Evolutionary conservation across 2,329 filamentous ascomycete species (phyloP).

Genomic region (Aspergillus fumigatus): DNA sequence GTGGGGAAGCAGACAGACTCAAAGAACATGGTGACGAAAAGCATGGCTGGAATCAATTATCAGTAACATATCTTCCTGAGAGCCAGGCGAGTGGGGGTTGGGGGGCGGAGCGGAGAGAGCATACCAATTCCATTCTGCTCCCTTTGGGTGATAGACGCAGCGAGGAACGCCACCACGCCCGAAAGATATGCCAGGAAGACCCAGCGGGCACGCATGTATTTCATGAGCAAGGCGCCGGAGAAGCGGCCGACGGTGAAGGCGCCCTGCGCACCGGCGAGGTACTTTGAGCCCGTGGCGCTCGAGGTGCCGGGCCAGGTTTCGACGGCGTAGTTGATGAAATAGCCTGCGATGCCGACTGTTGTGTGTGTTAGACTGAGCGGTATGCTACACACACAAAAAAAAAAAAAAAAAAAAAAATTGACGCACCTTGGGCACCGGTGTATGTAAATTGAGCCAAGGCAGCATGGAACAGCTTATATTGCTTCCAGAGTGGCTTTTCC

Average conservation of each 20-base stretch:
- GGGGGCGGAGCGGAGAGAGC: not conserved
- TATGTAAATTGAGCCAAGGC: constrained; percentile 76
- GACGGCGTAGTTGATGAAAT: constrained; percentile 70
- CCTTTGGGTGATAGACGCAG: constrained; percentile 45
- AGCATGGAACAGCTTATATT: constrained; percentile 72
- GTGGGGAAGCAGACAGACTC: constrained; percentile 80
- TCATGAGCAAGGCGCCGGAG: constrained; percentile 62
- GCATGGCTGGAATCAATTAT: constrained; percentile 39
- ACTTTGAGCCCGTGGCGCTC: constrained; percentile 58
- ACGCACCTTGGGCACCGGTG: constrained; percentile 64
- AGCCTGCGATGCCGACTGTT: constrained; percentile 47
- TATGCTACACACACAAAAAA: not conserved
- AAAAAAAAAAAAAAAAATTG: not conserved
- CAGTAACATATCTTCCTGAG: not conserved
- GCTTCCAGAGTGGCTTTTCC: constrained; percentile 59
- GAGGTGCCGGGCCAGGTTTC: constrained; percentile 54
- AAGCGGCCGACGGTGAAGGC: constrained; percentile 71
- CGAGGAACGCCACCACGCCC: constrained; percentile 57
- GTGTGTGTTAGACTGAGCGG: constrained; percentile 1
- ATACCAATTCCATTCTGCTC: constrained; percentile 45
- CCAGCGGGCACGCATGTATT: constrained; percentile 61
- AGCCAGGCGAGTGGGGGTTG: too few relatives aligned
- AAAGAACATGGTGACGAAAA: constrained; percentile 70
- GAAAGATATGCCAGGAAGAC: constrained; percentile 67
- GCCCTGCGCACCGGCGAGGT: constrained; percentile 69